Conservation (phyloP, 2,329 filamentous ascomycete genomes). For the Fusarium domesticum region DNA sequence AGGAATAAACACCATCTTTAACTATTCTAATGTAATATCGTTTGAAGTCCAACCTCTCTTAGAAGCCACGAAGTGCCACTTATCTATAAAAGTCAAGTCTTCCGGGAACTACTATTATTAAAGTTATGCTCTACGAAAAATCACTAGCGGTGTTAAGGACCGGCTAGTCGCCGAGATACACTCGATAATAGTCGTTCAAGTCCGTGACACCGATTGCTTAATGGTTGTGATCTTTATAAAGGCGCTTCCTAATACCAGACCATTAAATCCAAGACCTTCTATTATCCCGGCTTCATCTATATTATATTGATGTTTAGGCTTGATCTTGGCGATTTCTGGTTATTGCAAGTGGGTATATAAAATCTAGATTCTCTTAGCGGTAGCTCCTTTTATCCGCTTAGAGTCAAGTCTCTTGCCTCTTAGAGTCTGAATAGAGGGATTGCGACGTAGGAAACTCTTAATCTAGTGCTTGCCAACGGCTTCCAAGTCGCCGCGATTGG, state of each 20-base stretch:
- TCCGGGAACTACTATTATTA: slow-evolving; percentile 11
- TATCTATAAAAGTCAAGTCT: slow-evolving; percentile 6
- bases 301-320: too few relatives aligned
- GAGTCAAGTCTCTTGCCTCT: not conserved
- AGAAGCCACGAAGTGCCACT: slow-evolving; percentile 8
- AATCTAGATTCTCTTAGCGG: too few relatives aligned
- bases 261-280: too few relatives aligned
- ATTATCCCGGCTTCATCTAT: too few relatives aligned
- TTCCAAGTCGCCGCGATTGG: too few relatives aligned
- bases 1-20: slow-evolving; percentile 3
- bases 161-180: slow-evolving; percentile 5
- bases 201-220: not conserved
- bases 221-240: not conserved
- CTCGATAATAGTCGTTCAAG: slow-evolving; percentile 9
- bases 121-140: slow-evolving; percentile 9
- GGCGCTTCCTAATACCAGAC: not conserved
- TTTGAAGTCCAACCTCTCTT: slow-evolving; percentile 6
- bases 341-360: too few relatives aligned
- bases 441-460: not conserved
- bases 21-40: slow-evolving; percentile 6
- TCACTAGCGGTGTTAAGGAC: slow-evolving; percentile 4
- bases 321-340: too few relatives aligned
- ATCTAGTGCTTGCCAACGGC: too few relatives aligned
- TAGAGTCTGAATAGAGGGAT: not conserved
- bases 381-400: too few relatives aligned